These are phyloP conservation scores for Mycena vulgaris DNA, from an alignment of 768 basidiomycete genomes.

Conservation along the genomic window DNA sequence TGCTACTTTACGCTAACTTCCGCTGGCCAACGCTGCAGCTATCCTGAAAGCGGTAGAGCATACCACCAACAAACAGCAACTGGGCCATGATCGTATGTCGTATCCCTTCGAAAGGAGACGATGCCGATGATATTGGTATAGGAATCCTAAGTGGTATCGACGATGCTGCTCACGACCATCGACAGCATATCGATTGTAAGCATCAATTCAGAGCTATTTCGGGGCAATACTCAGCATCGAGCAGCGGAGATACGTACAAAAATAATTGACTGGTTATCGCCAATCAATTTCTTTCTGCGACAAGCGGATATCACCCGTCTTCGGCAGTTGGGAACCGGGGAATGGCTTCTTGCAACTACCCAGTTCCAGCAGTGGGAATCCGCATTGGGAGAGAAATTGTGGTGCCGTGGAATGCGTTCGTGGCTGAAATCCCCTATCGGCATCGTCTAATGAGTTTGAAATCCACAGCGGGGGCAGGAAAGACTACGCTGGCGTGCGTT, in stretches of 20 bases:
- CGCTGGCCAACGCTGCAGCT: no score
- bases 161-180: not conserved
- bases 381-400: not conserved
- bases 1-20: no score
- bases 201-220: not conserved
- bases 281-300: not conserved
- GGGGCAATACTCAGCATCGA: not conserved
- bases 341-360: not conserved
- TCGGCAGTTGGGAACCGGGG: not conserved
- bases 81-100: no score
- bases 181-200: not conserved
- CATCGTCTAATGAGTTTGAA: not conserved
- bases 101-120: no score
- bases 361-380: not conserved
- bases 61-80: no score
- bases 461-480: constrained; percentile 20
- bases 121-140: not conserved
- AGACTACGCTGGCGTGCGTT: constrained; percentile 19
- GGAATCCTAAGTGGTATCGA: not conserved
- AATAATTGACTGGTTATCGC: not conserved
- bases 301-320: not conserved
- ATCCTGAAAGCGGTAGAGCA: no score
- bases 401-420: constrained; percentile 21
- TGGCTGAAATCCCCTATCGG: not conserved
- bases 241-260: not conserved